These are phyloP conservation scores for Globisporangium lucens DNA, from an alignment of 352 stramenopile species.

Conservation along the genomic window DNA sequence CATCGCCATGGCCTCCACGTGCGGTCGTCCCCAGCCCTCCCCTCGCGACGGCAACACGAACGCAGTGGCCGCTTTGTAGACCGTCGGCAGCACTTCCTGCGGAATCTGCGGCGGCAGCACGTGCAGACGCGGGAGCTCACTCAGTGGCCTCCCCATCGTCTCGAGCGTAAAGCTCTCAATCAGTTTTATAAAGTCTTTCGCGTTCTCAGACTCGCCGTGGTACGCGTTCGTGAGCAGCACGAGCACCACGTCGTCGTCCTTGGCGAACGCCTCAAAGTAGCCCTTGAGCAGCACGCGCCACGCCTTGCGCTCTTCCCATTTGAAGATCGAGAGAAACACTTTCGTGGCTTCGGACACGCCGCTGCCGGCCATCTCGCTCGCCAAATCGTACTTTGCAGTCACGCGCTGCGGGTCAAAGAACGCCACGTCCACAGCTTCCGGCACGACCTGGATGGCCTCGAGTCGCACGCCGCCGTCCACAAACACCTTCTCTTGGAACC, in stretches of 20 bases:
- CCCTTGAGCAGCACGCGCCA: constrained; percentile 85
- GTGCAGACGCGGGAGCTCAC: constrained; percentile 53
- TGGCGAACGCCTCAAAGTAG: constrained; percentile 77
- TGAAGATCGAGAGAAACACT: constrained; percentile 93
- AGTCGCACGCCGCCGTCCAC: constrained; percentile 48
- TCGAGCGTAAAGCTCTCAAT: constrained; percentile 58
- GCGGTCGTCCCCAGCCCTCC: constrained; percentile 92
- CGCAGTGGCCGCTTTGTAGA: constrained; percentile 79
- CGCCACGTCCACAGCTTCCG: constrained; percentile 86
- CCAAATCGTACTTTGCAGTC: constrained; percentile 45
- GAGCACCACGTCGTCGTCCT: constrained; percentile 63
- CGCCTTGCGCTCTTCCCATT: constrained; percentile 92
- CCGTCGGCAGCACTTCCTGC: constrained; percentile 42
- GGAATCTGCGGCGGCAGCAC: constrained; percentile 63
- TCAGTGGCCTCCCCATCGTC: constrained; percentile 38
- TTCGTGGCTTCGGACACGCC: constrained; percentile 45
- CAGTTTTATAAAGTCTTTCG: constrained; percentile 42
- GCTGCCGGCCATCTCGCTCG: constrained; percentile 21
- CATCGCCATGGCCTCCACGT: constrained; percentile 94
- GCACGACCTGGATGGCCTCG: constrained; percentile 67
- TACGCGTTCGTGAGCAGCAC: constrained; percentile 89
- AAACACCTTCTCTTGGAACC: constrained; percentile 80
- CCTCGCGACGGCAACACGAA: constrained; percentile 90
- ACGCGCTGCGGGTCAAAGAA: constrained; percentile 80
- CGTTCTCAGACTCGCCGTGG: constrained; percentile 49